Evolutionary conservation across 495 filamentous ascomycete genomes (phyloP), one percentile per base, ranked within the genome.

Genomic region (Neurospora sp.): DNA sequence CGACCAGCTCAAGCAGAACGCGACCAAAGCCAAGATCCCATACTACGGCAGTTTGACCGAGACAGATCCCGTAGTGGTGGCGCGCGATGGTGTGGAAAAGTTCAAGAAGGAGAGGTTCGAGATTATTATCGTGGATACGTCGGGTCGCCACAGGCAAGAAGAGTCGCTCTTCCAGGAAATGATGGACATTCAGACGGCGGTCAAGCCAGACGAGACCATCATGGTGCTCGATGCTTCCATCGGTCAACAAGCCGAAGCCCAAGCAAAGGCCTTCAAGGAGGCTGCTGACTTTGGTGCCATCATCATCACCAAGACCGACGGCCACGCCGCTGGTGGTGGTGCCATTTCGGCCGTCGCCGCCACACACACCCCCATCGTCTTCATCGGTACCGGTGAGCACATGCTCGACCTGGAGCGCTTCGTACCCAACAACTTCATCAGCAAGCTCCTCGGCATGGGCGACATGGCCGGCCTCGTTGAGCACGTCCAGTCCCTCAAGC

Each of bases 61-160:
- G 80, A 98, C 94, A 10, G 96, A 99, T 80, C 96, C 96, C 2
- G 95, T 94, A 5, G 89, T 93, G 37, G 96, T 99, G 22, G 94
- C 96, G 1, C 87, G 89, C 3, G 96, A 98, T 76, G 96, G 96
- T 79, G 96, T 99, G 14, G 94, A 97, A 40, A 96, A 97, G 82
- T 99, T 99, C 86, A 98, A 97, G 86, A 98, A 97, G 84, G 96
- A 99, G 86, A 86, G 90, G 5, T 99, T 98, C 79, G 96, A 99
- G 82, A 90, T 99, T 70, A 99, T 99, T 75, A 97, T 99, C 74
- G 96, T 99, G 20, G 96, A 99, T 85, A 99, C 96, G 3, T 93
- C 90, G 72, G 96, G 96, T 76, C 87, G 96, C 73, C 96, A 99
- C 84, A 88, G 92, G 78, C 96, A 99, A 77, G 48, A 96, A 98